Conservation (phyloP, 768 basidiomycete genomes). For the Psilocybe sp. region DNA sequence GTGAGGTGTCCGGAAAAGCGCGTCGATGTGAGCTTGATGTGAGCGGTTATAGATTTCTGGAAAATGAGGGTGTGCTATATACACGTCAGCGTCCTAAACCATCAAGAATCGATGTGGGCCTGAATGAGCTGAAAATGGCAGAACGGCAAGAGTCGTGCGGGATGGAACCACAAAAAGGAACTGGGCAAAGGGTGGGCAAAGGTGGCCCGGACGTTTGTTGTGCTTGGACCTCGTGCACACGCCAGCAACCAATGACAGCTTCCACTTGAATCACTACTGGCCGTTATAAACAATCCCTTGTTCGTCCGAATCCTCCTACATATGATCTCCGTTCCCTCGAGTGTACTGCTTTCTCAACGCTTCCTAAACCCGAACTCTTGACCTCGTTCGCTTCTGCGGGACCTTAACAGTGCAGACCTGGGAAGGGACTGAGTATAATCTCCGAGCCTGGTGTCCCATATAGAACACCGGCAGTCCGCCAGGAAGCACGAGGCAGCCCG, state of each 20-base stretch:
- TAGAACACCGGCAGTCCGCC: slow-evolving; percentile 29
- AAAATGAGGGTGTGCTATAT: too few species aligned
- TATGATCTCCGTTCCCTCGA: too few species aligned
- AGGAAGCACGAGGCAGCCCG: slow-evolving; percentile 38
- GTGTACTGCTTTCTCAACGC: too few species aligned
- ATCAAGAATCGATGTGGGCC: slow-evolving; percentile 12
- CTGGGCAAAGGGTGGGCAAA: slow-evolving; percentile 33
- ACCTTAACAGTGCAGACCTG: slow-evolving; percentile 27
- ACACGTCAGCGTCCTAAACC: too few species aligned
- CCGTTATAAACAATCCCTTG: too few species aligned
- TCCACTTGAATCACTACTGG: too few species aligned
- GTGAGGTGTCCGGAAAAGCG: too few species aligned
- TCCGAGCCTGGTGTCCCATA: slow-evolving; percentile 17
- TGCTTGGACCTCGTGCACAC: slow-evolving; percentile 22
- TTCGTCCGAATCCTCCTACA: too few species aligned
- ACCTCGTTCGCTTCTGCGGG: too few species aligned
- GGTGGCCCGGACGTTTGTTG: slow-evolving; percentile 12
- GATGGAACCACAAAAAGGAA: slow-evolving; percentile 12
- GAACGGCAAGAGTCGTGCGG: slow-evolving; percentile 13
- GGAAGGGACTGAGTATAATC: slow-evolving; percentile 19
- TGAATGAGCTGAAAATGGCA: slow-evolving; percentile 1
- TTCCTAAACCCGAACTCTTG: too few species aligned
- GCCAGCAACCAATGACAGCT: neutral
- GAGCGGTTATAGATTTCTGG: too few species aligned
- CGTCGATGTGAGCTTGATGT: too few species aligned